A percentile compares a stretch with the other conserved stretches of the same genome.
These are phyloP conservation scores for Exophiala calicioides DNA, from an alignment of 2,329 filamentous ascomycete species.

Conservation along the genomic window DNA sequence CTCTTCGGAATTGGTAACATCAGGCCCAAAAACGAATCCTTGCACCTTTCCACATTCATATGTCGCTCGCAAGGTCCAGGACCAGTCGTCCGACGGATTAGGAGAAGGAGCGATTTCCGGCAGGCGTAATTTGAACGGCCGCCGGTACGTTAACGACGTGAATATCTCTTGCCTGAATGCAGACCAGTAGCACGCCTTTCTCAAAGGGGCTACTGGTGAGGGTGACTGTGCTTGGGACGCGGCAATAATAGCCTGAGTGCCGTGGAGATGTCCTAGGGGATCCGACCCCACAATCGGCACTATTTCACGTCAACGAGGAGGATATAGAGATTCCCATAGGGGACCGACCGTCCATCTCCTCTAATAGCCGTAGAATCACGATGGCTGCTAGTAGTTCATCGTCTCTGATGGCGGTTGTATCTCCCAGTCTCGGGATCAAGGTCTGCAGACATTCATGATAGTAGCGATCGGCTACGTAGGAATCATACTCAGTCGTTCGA, in stretches of 20 bases:
- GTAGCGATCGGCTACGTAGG: conserved; percentile 8
- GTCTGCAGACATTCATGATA: conserved; percentile 11
- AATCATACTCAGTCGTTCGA: conserved; percentile 1
- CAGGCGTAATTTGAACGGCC: conserved; percentile 11
- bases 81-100: conserved; percentile 6
- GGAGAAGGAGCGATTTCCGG: conserved; percentile 4
- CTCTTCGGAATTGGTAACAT: not conserved
- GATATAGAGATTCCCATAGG: not conserved
- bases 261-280: conserved; percentile 11
- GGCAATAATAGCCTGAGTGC: conserved; percentile 11
- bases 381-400: conserved; percentile 31
- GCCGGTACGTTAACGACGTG: conserved; percentile 7
- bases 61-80: conserved; percentile 7
- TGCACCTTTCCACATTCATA: conserved; percentile 12
- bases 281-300: conserved; percentile 8
- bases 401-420: conserved; percentile 11
- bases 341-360: conserved; percentile 31
- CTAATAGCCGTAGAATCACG: conserved; percentile 32
- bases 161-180: conserved; percentile 15
- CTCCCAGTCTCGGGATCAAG: conserved; percentile 13
- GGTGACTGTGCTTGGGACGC: conserved; percentile 8
- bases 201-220: conserved; percentile 4
- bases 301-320: not conserved
- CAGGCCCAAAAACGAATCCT: conserved; percentile 6
- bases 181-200: conserved; percentile 13